These are phyloP conservation scores for Lepidopterella palustris DNA, from an alignment of 495 filamentous ascomycete genomes.

Conservation along the genomic window DNA sequence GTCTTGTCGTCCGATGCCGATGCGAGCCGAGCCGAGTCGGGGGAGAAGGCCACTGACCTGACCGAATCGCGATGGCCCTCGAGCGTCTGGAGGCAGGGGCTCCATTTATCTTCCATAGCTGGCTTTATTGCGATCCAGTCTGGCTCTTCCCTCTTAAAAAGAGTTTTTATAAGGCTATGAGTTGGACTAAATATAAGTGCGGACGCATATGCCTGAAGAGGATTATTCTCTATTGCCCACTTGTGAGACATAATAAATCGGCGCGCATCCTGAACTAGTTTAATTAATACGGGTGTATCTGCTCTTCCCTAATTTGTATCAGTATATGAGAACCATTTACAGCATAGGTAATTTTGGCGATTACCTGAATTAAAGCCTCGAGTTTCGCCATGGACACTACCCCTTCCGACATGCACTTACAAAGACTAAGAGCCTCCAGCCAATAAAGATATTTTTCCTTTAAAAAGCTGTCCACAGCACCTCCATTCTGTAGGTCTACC, in stretches of 20 bases:
- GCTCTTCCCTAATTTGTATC: constrained; percentile 11
- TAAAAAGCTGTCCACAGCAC: not conserved
- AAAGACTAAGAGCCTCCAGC: not conserved
- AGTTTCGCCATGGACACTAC: constrained; percentile 1
- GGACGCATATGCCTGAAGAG: constrained; percentile 35
- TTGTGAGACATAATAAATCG: constrained; percentile 32
- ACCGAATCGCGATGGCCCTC: constrained; percentile 24
- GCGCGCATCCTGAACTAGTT: no score
- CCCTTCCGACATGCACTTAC: not conserved
- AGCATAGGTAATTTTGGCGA: not conserved
- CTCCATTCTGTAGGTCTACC: not conserved
- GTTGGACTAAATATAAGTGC: no score
- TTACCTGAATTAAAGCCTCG: not conserved
- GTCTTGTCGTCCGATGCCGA: not conserved
- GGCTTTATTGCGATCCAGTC: constrained; percentile 6
- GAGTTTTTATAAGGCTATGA: constrained; percentile 17
- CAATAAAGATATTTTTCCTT: no score
- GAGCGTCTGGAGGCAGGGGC: constrained; percentile 23
- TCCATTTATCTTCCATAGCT: no score
- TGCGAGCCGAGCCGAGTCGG: not conserved
- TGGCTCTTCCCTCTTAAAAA: constrained; percentile 12
- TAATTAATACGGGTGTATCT: constrained; percentile 6
- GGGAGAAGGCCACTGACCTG: no score
- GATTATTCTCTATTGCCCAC: constrained; percentile 24
- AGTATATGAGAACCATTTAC: not conserved